These are phyloP conservation scores for Tuber indicum DNA, from an alignment of 495 filamentous ascomycete species.

Conservation along the genomic window DNA sequence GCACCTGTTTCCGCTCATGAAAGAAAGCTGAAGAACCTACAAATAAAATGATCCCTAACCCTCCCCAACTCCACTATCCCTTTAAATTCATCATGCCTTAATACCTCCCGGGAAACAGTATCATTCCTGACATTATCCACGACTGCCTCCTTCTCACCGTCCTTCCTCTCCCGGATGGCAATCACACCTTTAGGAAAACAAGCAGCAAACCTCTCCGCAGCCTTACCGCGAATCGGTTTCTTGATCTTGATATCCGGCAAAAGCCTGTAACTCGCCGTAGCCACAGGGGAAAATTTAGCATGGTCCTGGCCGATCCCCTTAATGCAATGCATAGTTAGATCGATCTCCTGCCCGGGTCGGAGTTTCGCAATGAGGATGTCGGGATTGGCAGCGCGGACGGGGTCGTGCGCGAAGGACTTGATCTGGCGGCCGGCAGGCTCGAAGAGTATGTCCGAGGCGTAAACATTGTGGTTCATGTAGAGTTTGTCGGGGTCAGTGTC, in stretches of 20 bases:
- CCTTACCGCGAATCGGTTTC: constrained; percentile 71
- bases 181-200: constrained; percentile 93
- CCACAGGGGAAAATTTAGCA: constrained; percentile 95
- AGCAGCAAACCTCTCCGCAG: constrained; percentile 79
- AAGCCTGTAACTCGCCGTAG: constrained; percentile 85
- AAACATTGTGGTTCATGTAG: constrained; percentile 79
- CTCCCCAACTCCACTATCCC: constrained; percentile 90
- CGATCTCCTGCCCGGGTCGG: constrained; percentile 79
- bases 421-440: constrained; percentile 65
- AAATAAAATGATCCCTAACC: constrained; percentile 92
- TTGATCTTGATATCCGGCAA: constrained; percentile 77
- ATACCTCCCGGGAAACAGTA: constrained; percentile 85
- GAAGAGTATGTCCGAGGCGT: constrained; percentile 74
- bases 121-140: constrained; percentile 78
- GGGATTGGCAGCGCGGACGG: constrained; percentile 61
- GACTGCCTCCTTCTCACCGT: constrained; percentile 74
- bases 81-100: constrained; percentile 88
- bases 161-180: constrained; percentile 57
- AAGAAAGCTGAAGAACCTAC: constrained; percentile 14
- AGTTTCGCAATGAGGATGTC: constrained; percentile 93
- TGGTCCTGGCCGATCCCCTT: constrained; percentile 94
- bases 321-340: constrained; percentile 76
- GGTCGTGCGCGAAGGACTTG: constrained; percentile 61
- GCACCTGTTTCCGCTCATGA: background rate
- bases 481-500: constrained; percentile 75